Percentiles rank a stretch among this genome's conserved stretches.
These are phyloP conservation scores for Debaryomyces subglobosus DNA, from an alignment of 1,139 yeast genomes.

Conservation along the genomic window DNA sequence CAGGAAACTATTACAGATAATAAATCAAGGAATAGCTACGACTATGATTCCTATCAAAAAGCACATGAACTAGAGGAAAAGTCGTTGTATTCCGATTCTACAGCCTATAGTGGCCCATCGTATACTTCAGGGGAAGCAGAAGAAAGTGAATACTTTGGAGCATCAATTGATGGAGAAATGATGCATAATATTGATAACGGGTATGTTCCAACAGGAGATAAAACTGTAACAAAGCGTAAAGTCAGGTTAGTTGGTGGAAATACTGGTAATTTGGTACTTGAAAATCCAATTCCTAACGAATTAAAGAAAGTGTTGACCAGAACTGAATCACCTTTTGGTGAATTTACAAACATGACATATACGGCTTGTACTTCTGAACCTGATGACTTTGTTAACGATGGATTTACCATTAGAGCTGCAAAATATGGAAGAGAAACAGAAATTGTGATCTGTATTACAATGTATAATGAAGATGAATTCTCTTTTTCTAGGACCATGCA, in stretches of 20 bases:
- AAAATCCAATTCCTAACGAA: constrained; percentile 91
- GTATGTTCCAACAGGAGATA: constrained; percentile 41
- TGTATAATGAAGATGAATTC: constrained; percentile 93
- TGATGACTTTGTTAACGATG: constrained; percentile 74
- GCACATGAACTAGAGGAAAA: constrained; percentile 38
- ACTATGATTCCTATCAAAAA: constrained; percentile 41
- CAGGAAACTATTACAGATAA: constrained; percentile 27
- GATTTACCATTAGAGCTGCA: constrained; percentile 83
- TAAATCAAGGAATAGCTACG: constrained; percentile 30
- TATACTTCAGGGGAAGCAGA: constrained; percentile 24
- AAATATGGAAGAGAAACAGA: constrained; percentile 88
- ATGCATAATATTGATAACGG: constrained; percentile 47
- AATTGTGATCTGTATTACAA: constrained; percentile 84
- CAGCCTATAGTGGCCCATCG: constrained; percentile 42
- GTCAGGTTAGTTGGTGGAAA: constrained; percentile 63
- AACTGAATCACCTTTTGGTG: constrained; percentile 77
- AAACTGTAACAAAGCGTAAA: constrained; percentile 46
- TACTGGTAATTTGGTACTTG: constrained; percentile 80
- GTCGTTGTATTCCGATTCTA: constrained; percentile 42
- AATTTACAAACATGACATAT: constrained; percentile 91
- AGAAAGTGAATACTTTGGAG: constrained; percentile 44
- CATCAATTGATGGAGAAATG: constrained; percentile 49
- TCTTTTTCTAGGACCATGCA: constrained; percentile 91
- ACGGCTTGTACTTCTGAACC: constrained; percentile 94
- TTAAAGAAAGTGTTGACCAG: constrained; percentile 76